Conservation (phyloP, 2,329 filamentous ascomycete genomes). For the Mycosphaerella sp. region DNA sequence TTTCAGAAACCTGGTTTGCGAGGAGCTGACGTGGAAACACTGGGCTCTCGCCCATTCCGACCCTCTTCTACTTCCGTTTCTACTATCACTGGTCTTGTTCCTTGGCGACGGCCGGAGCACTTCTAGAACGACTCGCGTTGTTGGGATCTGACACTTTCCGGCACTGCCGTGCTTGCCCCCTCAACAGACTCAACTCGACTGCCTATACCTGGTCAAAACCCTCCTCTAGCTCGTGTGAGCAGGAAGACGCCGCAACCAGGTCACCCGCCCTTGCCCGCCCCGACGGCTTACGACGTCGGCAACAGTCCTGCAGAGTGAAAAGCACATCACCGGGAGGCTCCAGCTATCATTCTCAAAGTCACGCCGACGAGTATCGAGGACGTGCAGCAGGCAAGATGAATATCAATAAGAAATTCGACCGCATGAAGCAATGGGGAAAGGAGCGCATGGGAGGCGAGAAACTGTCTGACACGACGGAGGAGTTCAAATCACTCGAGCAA, state of each 20-base stretch:
- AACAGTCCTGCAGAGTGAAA: not conserved
- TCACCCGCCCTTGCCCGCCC: not conserved
- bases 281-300: not conserved
- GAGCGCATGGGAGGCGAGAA: constrained; percentile 92
- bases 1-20: constrained; percentile 2
- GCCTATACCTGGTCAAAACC: constrained; percentile 4
- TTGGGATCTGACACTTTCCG: not conserved
- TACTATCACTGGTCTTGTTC: not conserved
- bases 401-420: constrained; percentile 82
- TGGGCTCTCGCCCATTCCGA: constrained; percentile 8
- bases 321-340: not conserved
- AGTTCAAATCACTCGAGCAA: constrained; percentile 82
- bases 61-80: no score
- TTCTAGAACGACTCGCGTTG: not conserved
- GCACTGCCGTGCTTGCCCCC: constrained; percentile 4
- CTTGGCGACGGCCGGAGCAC: not conserved
- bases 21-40: constrained; percentile 9
- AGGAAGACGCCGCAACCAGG: constrained; percentile 1
- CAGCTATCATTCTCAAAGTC: not conserved
- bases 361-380: not conserved
- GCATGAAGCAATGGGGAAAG: constrained; percentile 95
- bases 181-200: not conserved
- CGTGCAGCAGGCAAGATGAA: constrained; percentile 38
- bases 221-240: constrained; percentile 4
- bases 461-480: constrained; percentile 79